These are phyloP conservation scores for Ascosphaera apis DNA, from an alignment of 2,329 filamentous ascomycete species.

Conservation along the genomic window DNA sequence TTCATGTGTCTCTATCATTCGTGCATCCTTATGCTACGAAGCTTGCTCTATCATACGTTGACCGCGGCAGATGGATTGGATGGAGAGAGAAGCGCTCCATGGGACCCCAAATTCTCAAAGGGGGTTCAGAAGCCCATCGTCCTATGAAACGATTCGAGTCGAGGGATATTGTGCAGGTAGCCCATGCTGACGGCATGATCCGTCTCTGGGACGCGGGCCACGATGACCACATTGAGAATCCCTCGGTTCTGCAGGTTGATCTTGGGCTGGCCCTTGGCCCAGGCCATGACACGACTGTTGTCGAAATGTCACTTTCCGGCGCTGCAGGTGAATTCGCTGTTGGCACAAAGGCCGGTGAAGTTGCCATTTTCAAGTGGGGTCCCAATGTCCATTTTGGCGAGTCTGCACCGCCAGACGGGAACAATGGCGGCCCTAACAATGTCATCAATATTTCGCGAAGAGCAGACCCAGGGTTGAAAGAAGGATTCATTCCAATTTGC, in stretches of 20 bases:
- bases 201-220: conserved; percentile 83
- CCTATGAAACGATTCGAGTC: conserved; percentile 56
- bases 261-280: conserved; percentile 60
- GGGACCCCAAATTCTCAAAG: conserved; percentile 55
- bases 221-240: conserved; percentile 81
- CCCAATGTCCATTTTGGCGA: conserved; percentile 49
- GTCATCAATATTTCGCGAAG: conserved; percentile 53
- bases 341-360: conserved; percentile 61
- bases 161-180: conserved; percentile 63
- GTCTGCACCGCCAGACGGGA: conserved; percentile 27
- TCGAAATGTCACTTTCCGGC: conserved; percentile 58
- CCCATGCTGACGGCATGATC: conserved; percentile 80
- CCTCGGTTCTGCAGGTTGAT: conserved; percentile 59
- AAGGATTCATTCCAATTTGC: conserved; percentile 58
- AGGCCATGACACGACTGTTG: conserved; percentile 54
- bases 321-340: conserved; percentile 64
- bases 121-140: conserved; percentile 49
- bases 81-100: conserved; percentile 66
- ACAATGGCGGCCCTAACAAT: conserved; percentile 39
- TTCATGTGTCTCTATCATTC: conserved; percentile 69
- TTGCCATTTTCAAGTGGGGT: conserved; percentile 75
- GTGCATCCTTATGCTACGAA: conserved; percentile 74
- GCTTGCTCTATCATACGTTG: conserved; percentile 47
- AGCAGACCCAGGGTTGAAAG: conserved; percentile 48
- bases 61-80: conserved; percentile 65